A percentile compares a stretch with the other conserved stretches of the same genome.
phyloP scores from a whole-genome alignment of 202 grass and related monocot genomes.

The Miscanthus sacchariflorus region DNA sequence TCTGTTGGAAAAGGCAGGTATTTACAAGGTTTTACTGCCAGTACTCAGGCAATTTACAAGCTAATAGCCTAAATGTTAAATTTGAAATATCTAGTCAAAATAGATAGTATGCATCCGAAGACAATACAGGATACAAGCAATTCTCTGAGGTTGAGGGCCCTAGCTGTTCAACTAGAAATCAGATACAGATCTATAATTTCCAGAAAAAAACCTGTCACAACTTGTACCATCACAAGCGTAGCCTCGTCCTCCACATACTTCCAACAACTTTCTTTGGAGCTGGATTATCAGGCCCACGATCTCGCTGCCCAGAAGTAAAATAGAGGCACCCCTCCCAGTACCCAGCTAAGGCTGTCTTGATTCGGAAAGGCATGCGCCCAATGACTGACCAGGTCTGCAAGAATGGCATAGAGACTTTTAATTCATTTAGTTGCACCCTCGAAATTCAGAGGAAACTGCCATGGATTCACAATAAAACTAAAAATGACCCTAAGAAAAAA shows the following conservation, averaged over 20 bases:
- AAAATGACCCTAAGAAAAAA: not conserved
- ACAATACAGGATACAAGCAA: not conserved
- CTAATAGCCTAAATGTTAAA: not conserved
- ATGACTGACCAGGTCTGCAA: conserved; percentile 79
- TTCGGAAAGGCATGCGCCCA: conserved; percentile 81
- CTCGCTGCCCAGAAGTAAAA: conserved; percentile 91
- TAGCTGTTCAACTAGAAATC: conserved; percentile 31
- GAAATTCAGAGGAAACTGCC: not conserved
- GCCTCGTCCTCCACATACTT: conserved; percentile 74
- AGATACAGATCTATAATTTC: conserved; percentile 17
- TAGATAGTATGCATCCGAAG: not conserved
- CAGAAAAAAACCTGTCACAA: conserved; percentile 4
- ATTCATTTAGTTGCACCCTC: not conserved
- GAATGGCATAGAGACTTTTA: conserved; percentile 29
- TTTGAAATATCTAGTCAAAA: not conserved
- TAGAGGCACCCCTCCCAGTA: conserved; percentile 83
- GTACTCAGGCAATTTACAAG: not conserved
- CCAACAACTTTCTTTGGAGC: conserved; percentile 81
- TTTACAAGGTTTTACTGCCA: not conserved
- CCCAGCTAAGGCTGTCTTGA: conserved; percentile 84
- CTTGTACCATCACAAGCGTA: conserved; percentile 45
- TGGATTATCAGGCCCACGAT: conserved; percentile 75
- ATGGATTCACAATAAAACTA: not conserved
- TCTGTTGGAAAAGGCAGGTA: not conserved
- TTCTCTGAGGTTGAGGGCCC: not conserved